Evolutionary conservation across 768 basidiomycete genomes (phyloP), one percentile per base, ranked within the genome.

Genomic region (Sporobolomyces phaffii): DNA sequence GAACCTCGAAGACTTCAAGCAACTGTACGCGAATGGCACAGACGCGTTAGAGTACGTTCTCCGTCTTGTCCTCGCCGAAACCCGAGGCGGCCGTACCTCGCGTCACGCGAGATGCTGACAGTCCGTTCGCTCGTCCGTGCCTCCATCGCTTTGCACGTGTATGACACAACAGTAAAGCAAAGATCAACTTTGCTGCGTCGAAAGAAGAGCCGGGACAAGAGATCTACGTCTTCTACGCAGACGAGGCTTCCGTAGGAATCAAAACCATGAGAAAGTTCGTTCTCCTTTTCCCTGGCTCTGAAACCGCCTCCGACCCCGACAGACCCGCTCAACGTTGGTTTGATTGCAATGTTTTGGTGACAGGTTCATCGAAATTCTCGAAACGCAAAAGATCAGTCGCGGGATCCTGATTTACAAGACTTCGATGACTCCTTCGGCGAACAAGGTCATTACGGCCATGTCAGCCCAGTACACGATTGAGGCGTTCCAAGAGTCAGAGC

Each of bases 351-450:
- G n/a, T n/a, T n/a, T n/a, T n/a, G n/a, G n/a, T n/a, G 2, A n/a
- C 76, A 97, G 94, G 77, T 81, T 99, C 72, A 84, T 98, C 59
- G 82, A 82, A 66, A 91, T 94, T 72, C 82, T 99, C 59, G 93
- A 98, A 77, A 89, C 91, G 77, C 90, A 93, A 79, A 83, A 83
- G 64, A 96, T 96, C 54, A 84, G 86, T 74, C 84, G 87, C 72
- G 96, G 94, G 9, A 87, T 99, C 75, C 90, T 99, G 72, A 90
- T 99, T 68, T 98, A 92, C 80, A 87, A 91, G 10, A 90, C 89
- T 52, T 91, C 87, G 74, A 93, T 99, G 89, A 97, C 96, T 14
- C 90, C 94, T 13, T 90, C 92, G 11, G 96, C 96, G 17, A 85
- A 89, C 76, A 98, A 97, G 81, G 94, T 90, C 69, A 73, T 80